These are phyloP conservation scores for Kurtzmaniella quercitrusa DNA, from an alignment of 1,139 yeast species.

Conservation along the genomic window DNA sequence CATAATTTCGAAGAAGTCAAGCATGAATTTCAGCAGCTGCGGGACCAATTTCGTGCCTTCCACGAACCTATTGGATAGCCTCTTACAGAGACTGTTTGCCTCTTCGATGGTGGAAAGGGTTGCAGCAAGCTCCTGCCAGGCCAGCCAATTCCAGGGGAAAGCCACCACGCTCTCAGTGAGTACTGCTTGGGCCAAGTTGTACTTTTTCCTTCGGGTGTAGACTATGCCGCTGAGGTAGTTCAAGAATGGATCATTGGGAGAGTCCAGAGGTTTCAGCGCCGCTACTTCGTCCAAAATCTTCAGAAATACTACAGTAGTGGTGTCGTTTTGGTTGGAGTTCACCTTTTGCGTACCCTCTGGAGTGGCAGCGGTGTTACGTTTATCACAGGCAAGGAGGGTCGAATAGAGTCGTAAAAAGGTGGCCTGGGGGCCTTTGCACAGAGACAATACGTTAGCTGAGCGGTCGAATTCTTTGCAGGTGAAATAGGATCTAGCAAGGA, in stretches of 20 bases:
- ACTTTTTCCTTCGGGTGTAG: slow-evolving; percentile 59
- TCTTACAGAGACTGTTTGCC: slow-evolving; percentile 43
- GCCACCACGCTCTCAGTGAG: slow-evolving; percentile 54
- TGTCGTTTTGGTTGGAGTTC: not conserved
- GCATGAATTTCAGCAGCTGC: slow-evolving; percentile 43
- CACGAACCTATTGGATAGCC: not conserved
- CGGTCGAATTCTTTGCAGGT: slow-evolving; percentile 84
- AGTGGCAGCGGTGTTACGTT: slow-evolving; percentile 64
- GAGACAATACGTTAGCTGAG: slow-evolving; percentile 56
- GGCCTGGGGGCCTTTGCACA: slow-evolving; percentile 51
- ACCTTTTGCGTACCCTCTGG: slow-evolving; percentile 48
- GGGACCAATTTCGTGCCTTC: slow-evolving; percentile 5
- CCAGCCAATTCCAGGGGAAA: slow-evolving; percentile 90
- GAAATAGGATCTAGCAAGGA: slow-evolving; percentile 72
- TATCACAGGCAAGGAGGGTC: slow-evolving; percentile 67
- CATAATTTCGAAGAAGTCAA: slow-evolving; percentile 64
- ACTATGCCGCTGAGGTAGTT: slow-evolving; percentile 67
- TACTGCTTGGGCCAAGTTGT: slow-evolving; percentile 52
- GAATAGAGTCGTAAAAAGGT: slow-evolving; percentile 67
- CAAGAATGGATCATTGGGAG: slow-evolving; percentile 53
- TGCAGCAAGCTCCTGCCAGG: slow-evolving; percentile 79
- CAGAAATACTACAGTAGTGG: slow-evolving; percentile 14
- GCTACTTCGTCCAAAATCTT: slow-evolving; percentile 44
- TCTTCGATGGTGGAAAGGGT: slow-evolving; percentile 65
- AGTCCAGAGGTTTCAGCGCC: slow-evolving; percentile 17